phyloP scores from a whole-genome alignment of 768 basidiomycete species.

The Phaeolepiota aurea region DNA sequence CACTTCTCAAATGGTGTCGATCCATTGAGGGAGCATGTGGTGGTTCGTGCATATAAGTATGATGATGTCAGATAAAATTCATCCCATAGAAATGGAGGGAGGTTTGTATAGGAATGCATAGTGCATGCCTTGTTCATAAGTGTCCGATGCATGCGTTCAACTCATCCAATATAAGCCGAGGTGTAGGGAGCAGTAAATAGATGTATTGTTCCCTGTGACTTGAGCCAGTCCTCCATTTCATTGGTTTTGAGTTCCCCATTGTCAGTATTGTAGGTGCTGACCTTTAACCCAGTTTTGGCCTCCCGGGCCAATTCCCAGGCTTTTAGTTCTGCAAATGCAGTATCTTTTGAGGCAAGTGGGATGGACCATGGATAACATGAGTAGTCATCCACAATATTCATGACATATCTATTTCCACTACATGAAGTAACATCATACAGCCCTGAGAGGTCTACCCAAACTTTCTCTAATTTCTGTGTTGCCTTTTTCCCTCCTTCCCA shows the following conservation, averaged over 20 bases:
- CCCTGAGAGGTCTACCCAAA: constrained; percentile 23
- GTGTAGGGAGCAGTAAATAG: constrained; percentile 21
- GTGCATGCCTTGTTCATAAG: constrained; percentile 19
- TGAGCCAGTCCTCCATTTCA: constrained; percentile 11
- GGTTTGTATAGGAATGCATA: constrained; percentile 16
- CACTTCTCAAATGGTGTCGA: constrained; percentile 11
- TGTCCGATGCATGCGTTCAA: constrained; percentile 26
- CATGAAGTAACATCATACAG: constrained; percentile 11
- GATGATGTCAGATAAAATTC: constrained; percentile 21
- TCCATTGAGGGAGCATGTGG: constrained; percentile 4
- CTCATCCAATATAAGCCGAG: constrained; percentile 25
- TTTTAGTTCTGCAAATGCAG: constrained; percentile 13
- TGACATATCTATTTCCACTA: constrained; percentile 17
- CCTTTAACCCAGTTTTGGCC: constrained; percentile 9
- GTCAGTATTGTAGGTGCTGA: constrained; percentile 9
- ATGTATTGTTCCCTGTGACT: constrained; percentile 6
- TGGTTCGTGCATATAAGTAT: constrained; percentile 12
- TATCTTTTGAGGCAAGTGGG: constrained; percentile 18
- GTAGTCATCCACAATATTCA: constrained; percentile 27
- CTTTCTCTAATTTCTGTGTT: constrained; percentile 15
- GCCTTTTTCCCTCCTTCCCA: constrained; percentile 15
- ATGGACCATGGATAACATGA: constrained; percentile 21
- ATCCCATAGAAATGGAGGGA: constrained; percentile 21
- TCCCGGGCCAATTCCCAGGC: constrained; percentile 20
- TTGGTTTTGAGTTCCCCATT: constrained; percentile 14